Conservation (phyloP, 495 filamentous ascomycete species). For the Penicillium crystallinum region DNA sequence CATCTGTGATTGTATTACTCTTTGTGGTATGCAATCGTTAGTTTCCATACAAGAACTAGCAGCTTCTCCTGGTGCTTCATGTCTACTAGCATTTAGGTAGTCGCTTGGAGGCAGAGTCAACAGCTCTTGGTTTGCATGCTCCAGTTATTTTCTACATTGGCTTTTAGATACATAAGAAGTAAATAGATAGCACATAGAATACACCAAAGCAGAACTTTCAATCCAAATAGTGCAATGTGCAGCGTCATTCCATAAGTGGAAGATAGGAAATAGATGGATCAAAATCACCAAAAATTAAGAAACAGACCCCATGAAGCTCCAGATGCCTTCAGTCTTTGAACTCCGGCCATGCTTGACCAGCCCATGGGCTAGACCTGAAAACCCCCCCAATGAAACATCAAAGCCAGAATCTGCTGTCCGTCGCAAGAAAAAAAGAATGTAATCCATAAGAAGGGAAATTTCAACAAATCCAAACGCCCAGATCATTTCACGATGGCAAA, state of each 20-base stretch:
- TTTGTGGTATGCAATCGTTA: no score
- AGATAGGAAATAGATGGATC: slow-evolving; percentile 1
- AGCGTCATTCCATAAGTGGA: slow-evolving; percentile 18
- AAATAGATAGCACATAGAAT: slow-evolving; percentile 9
- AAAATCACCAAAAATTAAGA: slow-evolving; percentile 8
- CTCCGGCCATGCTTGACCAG: slow-evolving; percentile 38
- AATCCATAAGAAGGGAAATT: neutral
- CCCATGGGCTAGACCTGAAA: slow-evolving; percentile 21
- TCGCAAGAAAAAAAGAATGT: slow-evolving; percentile 15
- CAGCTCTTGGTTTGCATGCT: neutral
- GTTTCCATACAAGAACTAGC: no score
- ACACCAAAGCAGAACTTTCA: neutral
- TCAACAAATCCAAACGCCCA: slow-evolving; percentile 2
- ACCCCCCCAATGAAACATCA: slow-evolving; percentile 2
- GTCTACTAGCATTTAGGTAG: neutral
- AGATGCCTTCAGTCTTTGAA: slow-evolving; percentile 33
- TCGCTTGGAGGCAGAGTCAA: neutral
- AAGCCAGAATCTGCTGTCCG: slow-evolving; percentile 6
- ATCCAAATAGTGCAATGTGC: neutral
- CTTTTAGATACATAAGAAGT: neutral
- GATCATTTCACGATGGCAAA: neutral
- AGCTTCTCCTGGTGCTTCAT: no score
- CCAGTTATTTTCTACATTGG: neutral
- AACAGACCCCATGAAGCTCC: slow-evolving; percentile 14
- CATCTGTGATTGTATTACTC: no score